Evolutionary conservation across 352 stramenopile species (phyloP), one percentile per base, ranked within the genome.

Genomic region (Globisporangium spiculum): DNA sequence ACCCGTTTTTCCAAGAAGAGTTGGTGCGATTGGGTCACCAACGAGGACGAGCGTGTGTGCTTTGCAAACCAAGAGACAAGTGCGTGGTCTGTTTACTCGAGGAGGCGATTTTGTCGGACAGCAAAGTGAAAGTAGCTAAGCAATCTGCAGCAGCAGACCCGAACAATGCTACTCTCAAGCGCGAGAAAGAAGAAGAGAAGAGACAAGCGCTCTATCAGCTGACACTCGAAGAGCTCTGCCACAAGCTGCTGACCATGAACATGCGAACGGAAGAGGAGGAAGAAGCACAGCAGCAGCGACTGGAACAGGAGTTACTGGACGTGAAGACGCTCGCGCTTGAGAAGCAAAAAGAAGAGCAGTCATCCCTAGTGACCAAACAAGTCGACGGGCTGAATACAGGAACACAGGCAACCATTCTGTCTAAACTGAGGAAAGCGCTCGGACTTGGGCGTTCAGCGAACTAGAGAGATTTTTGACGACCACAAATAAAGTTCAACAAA

Each of bases 181-280:
- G 27, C 8, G 36, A 68, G 63, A 38, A 20, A 7, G 18, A 62
- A 34, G 63, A 36, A 18, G n/a, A 61, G 52, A 62, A 55, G 27
- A 34, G 26, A 26, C 32, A 68, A 5, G 30, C 52, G 1, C 52
- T 62, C 18, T 24, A 22, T 0, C 32, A 53, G 16, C 27, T 71
- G 26, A 74, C 70, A 1, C 53, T 84, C 20, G 75, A 80, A 26
- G 75, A 66, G 24, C 41, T 80, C n/a, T 82, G 75, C 27, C 41
- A 66, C 3, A 66, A 76, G 26, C 68, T 82, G 53, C 50, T 84
- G 50, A 36, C 63, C 20, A 46, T 82, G 36, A 75, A 75, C 27
- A 82, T 66, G 30, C 71, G 77, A 16, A 74, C 77, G 0, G 77
- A 81, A 50, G 70, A 80, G 27, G 77, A 84, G 41, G 75, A 82